Evolutionary conservation across 2,329 filamentous ascomycete genomes (phyloP), one percentile per base, ranked within the genome.

Genomic region (Aspergillus intermedius): DNA sequence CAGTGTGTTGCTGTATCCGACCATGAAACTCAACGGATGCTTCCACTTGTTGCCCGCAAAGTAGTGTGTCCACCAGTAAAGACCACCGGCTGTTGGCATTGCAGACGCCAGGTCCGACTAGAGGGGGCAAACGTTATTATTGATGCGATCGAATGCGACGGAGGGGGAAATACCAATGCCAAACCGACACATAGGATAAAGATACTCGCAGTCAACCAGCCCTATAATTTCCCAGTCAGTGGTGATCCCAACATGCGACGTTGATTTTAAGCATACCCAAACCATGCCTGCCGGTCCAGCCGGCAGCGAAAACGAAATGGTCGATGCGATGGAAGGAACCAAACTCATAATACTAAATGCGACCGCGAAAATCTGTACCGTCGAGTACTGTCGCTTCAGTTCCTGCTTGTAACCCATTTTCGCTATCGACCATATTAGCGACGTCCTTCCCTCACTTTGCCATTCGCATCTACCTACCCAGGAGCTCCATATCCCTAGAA

Each of bases 321-420:
- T 82, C 25, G 77, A 78, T 5, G 80, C 79, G 52, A 83, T 82
- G 3, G 79, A 82, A 0, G 80, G 79, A 1, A 83, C 65, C 5
- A 83, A 61, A 2, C 80, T 79, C 78, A 84, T 83, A 54, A 83
- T 79, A 57, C 73, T 75, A 50, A 80, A 80, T 2, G 77, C 77
- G 50, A 80, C 76, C 23, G 78, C 80, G 55, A 84, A 83, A 15
- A 83, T 74, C 59, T 83, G 79, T n/a, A 82, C 67, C 51, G 79
- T 80, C 3, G 77, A 78, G 59, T 83, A 83, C 55, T 82, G 81
- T 15, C 81, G 73, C 42, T 76, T 74, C 30, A 84, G 69, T 59
- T 84, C 81, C 64, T 83, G 80, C 60, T 82, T 79, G 65, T 79
- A 79, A 0, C 74, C 68, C 61, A 71, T 59, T 37, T 57, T 61